Conservation (phyloP, 495 filamentous ascomycete genomes). For the Aspergillus sclerotiicarbonarius region DNA sequence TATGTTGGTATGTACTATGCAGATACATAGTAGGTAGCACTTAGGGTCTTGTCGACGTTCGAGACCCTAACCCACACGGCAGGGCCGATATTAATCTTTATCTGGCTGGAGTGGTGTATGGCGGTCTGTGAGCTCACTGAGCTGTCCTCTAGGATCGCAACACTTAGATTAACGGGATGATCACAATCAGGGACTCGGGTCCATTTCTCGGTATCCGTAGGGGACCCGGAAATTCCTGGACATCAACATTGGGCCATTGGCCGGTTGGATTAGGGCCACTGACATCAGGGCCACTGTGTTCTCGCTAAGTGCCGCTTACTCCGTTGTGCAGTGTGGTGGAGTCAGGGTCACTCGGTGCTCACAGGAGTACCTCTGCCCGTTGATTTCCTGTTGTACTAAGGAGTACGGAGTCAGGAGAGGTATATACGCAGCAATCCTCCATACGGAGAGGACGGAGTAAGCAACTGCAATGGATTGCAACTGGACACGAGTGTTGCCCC, state of each 20-base stretch:
- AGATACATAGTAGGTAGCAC: no score
- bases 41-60: background rate
- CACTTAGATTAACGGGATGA: constrained; percentile 12
- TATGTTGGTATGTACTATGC: background rate
- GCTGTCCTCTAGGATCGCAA: background rate
- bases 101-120: background rate
- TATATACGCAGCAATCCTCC: no score
- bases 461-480: no score
- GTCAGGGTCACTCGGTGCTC: background rate
- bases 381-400: no score
- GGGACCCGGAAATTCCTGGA: background rate
- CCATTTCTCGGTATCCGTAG: background rate
- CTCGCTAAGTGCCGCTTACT: background rate
- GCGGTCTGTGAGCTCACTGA: constrained; percentile 16
- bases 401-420: no score
- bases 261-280: background rate
- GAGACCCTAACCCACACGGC: background rate
- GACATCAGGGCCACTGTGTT: background rate
- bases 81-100: background rate
- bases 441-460: no score
- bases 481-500: no score
- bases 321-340: background rate
- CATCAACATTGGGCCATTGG: background rate
- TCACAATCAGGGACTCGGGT: constrained; percentile 8
- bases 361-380: no score